These are phyloP conservation scores for Coprinopsis cinerea DNA, from an alignment of 768 basidiomycete species.

Conservation along the genomic window DNA sequence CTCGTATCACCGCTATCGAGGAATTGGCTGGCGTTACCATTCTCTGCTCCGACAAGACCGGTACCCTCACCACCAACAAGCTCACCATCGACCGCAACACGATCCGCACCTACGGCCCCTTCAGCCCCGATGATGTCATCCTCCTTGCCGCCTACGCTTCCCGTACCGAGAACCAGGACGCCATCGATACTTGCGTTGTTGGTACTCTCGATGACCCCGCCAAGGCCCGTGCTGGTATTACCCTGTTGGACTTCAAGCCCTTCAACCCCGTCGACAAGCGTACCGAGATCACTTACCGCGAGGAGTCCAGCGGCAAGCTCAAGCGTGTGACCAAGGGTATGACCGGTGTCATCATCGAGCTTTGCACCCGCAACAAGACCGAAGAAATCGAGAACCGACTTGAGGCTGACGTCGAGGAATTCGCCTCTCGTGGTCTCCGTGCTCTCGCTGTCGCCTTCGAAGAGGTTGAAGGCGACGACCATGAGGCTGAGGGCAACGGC, in stretches of 20 bases:
- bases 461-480: conserved; percentile 80
- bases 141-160: conserved; percentile 94
- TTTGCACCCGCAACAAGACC: conserved; percentile 96
- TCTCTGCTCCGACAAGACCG: conserved; percentile 98
- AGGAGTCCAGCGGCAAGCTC: conserved; percentile 86
- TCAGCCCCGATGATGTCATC: conserved; percentile 85
- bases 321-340: conserved; percentile 99
- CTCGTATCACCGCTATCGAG: conserved; percentile 98
- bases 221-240: conserved; percentile 86
- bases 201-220: conserved; percentile 62
- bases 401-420: conserved; percentile 94
- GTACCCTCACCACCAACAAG: conserved; percentile 98
- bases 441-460: conserved; percentile 96
- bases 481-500: conserved; percentile 86
- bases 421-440: conserved; percentile 92
- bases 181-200: conserved; percentile 89
- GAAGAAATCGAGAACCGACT: conserved; percentile 86
- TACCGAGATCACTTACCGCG: conserved; percentile 96
- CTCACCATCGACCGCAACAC: conserved; percentile 93
- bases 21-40: conserved; percentile 98
- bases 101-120: conserved; percentile 84
- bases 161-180: conserved; percentile 98
- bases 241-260: conserved; percentile 96
- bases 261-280: conserved; percentile 99
- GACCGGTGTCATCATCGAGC: conserved; percentile 97